A percentile compares a stretch with the other conserved stretches of the same genome.
These are phyloP conservation scores for Tetradesmus obliquus DNA, from an alignment of 139 green algal species.

Conservation along the genomic window DNA sequence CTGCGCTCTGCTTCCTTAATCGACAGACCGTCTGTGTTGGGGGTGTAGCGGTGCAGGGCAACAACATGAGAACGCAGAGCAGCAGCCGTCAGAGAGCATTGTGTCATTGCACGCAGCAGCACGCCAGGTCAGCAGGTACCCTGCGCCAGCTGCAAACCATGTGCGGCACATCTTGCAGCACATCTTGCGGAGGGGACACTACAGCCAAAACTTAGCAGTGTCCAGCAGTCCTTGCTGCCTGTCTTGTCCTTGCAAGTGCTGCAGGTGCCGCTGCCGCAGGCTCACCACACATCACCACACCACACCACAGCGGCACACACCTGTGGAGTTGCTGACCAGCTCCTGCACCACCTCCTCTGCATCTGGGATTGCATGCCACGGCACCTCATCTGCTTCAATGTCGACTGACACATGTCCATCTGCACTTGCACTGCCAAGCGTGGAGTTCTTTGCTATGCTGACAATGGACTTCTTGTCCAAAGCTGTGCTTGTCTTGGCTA, in stretches of 20 bases:
- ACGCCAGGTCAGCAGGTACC: no score
- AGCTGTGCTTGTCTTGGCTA: neutral
- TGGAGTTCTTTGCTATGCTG: constrained; percentile 38
- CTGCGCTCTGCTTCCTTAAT: neutral
- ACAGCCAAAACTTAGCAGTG: neutral
- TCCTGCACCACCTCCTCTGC: constrained; percentile 33
- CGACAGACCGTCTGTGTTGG: neutral
- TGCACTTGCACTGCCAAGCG: neutral
- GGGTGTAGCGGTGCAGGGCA: neutral
- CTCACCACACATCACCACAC: no score
- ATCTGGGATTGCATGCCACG: constrained; percentile 28
- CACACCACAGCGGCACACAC: neutral
- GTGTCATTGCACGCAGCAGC: no score
- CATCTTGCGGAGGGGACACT: no score
- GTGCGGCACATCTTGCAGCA: no score
- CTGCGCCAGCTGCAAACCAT: neutral
- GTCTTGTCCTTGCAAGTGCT: neutral
- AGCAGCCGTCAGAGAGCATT: no score
- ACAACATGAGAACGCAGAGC: no score
- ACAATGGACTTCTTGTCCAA: constrained; percentile 8
- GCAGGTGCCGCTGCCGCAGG: neutral
- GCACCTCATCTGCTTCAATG: constrained; percentile 20
- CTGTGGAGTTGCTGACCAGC: constrained; percentile 13
- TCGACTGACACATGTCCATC: constrained; percentile 14
- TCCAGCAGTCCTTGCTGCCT: neutral